Evolutionary conservation across 208 protist genomes (phyloP), one percentile per base, ranked within the genome.

Genomic region (Zelonia costaricensis): DNA sequence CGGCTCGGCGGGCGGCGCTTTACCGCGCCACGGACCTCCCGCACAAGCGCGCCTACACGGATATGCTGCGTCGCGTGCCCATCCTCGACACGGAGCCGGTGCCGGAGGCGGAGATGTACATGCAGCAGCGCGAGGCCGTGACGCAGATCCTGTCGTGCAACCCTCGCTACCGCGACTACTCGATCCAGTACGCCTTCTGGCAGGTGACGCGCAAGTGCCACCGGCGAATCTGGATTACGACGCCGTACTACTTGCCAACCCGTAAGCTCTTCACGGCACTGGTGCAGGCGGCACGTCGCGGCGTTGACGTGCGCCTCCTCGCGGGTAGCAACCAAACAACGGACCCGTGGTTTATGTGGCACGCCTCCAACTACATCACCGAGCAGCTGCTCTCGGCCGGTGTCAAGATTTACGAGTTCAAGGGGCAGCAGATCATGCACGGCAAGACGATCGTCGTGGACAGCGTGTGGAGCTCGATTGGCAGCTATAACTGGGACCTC

Each of bases 281-380:
- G 43, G 23, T 93, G 23, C 74, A 81, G 25, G 91, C 94, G 5
- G 91, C 84, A 31, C 53, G 73, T 16, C 73, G 89, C 15, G 94
- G 94, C 22, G 90, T 96, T 15, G 90, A 97, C 69, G 94, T 97
- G 22, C 90, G 90, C 23, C 78, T 97, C 22, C 76, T 96, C 36
- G 79, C 92, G 15, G 91, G 91, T 25, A 91, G 90, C 62, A 81
- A 72, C 51, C 46, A 69, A 7, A 95, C 88, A 1, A 96, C 89
- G 9, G 94, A 97, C 65, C 92, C 92, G 57, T 92, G 84, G 76
- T 92, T 93, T 46, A 97, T 97, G 91, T 94, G 91, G 86, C 84
- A 94, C 68, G 91, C 84, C 15, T 91, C 80, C 6, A 88, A 89
- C 58, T 87, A 94, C 58, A 89, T 96, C 53, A 95, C 91, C 12